Base-by-base conservation (phyloP, 306 rosid species). In the Gillenia trifoliata region DNA sequence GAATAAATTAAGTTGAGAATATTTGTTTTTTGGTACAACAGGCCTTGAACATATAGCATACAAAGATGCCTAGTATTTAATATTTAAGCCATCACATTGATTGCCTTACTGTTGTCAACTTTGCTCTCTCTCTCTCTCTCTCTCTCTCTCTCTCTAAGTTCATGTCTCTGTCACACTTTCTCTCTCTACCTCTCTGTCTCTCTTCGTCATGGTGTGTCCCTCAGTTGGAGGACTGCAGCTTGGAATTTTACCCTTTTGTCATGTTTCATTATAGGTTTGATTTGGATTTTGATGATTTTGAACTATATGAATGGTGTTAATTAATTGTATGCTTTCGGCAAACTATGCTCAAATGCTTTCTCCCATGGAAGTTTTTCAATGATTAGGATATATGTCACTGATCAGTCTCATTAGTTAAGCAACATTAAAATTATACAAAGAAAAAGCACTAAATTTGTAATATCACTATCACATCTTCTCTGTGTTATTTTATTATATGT, bases 31-130 rank as follows among this genome's bases (percentile, higher is more conserved):
- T 20, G 34, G 76, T 12, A 72, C 28, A 59, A 72, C 25, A 72
- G 23, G 59, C 43, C 68, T 72, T 59, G 75, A 57, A 13, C 50
- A 68, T 59, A 56, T 56, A 55, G 62, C 62, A 29, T 55, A 47
- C 36, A 56, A 59, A 54, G 49, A 50, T 63, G 69, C 78, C 80
- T 82, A 74, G 84, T 79, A 80, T 74, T 61, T 76, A 71, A 83
- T 77, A 76, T 76, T 70, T 70, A 82, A 31, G 76, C 33, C 75
- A 65, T 81, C 34, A 50, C 57, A 57, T 79, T 88, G 71, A 76
- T 75, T 78, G 81, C 77, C 77, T 26, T 63, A 36, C 67, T 74
- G 20, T 76, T 73, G 45, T 60, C 78, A 66, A 30, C 71, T 52
- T 40, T 55, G 70, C 66, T 79, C 50, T 63, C 72, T 70, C 22